Evolutionary conservation across 345 rosid genomes (phyloP).

Genomic region (Hibiscus mutabilis): DNA sequence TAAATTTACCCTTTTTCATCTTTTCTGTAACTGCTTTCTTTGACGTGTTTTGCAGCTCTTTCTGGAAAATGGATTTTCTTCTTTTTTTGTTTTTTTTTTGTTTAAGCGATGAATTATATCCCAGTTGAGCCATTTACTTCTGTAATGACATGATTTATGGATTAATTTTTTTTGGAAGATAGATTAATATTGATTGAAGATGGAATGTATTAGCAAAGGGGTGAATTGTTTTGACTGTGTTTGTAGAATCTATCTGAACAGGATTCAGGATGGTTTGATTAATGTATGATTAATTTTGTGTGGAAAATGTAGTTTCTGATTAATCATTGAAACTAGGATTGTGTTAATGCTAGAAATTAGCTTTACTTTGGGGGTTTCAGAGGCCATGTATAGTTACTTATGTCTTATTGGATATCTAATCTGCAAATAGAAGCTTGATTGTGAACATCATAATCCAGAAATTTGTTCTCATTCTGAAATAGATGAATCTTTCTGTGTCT

Average conservation of each 20-base stretch:
- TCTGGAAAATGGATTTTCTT: neutral
- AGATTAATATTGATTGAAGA: constrained; percentile 7
- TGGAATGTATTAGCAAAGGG: neutral
- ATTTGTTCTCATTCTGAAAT: neutral
- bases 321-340: neutral
- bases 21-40: neutral
- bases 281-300: neutral
- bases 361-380: neutral
- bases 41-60: neutral
- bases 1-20: neutral
- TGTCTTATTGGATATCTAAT: neutral
- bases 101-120: neutral
- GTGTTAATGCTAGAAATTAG: neutral
- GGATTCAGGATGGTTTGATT: constrained; percentile 4
- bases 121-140: neutral
- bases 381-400: neutral
- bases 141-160: neutral
- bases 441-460: neutral
- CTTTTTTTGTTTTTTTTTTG: neutral
- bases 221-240: neutral
- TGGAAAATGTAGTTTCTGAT: constrained; percentile 4
- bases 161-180: neutral
- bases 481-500: neutral
- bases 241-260: constrained; percentile 5
- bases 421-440: neutral